Base-by-base conservation (phyloP, 164 flowering plant genomes). In the Annona cherimola region DNA sequence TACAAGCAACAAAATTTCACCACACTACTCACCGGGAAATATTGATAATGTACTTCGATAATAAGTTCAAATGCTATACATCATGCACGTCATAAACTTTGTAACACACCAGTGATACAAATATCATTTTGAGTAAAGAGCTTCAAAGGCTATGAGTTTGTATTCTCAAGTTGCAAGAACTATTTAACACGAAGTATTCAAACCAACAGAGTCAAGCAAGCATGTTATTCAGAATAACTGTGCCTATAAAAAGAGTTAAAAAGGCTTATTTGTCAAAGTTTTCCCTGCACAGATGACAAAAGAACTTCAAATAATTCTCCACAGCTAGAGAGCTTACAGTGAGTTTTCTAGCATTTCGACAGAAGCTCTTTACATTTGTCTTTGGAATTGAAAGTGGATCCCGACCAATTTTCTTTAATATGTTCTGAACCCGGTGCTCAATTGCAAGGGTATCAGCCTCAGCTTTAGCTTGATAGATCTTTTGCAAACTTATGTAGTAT, bases 391-490 rank as follows among this genome's bases (percentile, higher is more conserved):
- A 81, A 69, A 78, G 77, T 70, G 90, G 84, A 79, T 90, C 95
- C 80, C 92, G 86, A 67, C 99, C 97, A 71, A 89, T 82, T 80
- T 81, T 89, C 84, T 88, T 90, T 61, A 93, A 76, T 67, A 88
- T 86, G 81, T 77, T 76, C 71, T 77, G 83, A 63, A 89, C 94
- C n/a, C 83, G 82, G 57, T 82, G 83, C 79, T 90, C 97, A 74
- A 93, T 78, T 45, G 78, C 87, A 75, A 78, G 87, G 81, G 81
- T 79, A 77, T 96, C 99, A 70, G 92, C 85, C 84, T 96, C 99
- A 70, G 99, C 98, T 81, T 96, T 96, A 42, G 93, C 91, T 71
- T 87, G 97, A 79, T 93, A 96, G 63, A 93, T 84, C 79, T 86
- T 96, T 76, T 93, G 99, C 82, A 96, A 84, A 73, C 82, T 87